phyloP scores from a whole-genome alignment of 2,329 filamentous ascomycete genomes.

The Coniochaeta sp. region DNA sequence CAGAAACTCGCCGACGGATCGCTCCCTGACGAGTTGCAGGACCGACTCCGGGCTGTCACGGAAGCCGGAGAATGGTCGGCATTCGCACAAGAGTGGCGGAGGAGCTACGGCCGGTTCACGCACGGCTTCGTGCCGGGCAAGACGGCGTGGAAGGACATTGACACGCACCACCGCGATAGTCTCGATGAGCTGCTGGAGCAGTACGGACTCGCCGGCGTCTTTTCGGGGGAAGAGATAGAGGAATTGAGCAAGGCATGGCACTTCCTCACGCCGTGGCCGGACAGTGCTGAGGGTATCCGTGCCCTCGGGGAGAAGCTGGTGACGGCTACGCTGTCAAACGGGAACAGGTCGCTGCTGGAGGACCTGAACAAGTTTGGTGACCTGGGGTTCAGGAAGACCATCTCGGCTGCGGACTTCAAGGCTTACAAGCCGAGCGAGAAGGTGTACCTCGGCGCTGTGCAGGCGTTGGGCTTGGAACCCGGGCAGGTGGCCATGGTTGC shows the following conservation, averaged over 20 bases:
- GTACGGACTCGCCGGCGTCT: conserved; percentile 52
- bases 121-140: conserved; percentile 37
- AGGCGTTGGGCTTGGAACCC: conserved; percentile 47
- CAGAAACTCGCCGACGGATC: conserved; percentile 40
- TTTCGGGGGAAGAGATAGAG: conserved; percentile 54
- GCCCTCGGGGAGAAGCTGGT: conserved; percentile 44
- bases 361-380: conserved; percentile 55
- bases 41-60: conserved; percentile 38
- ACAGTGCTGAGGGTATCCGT: conserved; percentile 49
- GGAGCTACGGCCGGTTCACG: conserved; percentile 57
- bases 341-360: conserved; percentile 57
- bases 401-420: conserved; percentile 63
- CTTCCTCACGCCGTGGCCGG: conserved; percentile 61
- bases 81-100: conserved; percentile 67
- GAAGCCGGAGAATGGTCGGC: conserved; percentile 47
- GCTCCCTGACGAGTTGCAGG: conserved; percentile 37
- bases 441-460: conserved; percentile 63
- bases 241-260: conserved; percentile 67
- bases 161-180: conserved; percentile 62
- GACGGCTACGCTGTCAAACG: conserved; percentile 68
- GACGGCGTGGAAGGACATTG: conserved; percentile 59
- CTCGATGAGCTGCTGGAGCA: conserved; percentile 50
- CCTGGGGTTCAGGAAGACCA: conserved; percentile 55
- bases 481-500: conserved; percentile 69
- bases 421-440: conserved; percentile 67